phyloP scores from a whole-genome alignment of 176 grass and related monocot genomes.

The Guadua angustifolia region DNA sequence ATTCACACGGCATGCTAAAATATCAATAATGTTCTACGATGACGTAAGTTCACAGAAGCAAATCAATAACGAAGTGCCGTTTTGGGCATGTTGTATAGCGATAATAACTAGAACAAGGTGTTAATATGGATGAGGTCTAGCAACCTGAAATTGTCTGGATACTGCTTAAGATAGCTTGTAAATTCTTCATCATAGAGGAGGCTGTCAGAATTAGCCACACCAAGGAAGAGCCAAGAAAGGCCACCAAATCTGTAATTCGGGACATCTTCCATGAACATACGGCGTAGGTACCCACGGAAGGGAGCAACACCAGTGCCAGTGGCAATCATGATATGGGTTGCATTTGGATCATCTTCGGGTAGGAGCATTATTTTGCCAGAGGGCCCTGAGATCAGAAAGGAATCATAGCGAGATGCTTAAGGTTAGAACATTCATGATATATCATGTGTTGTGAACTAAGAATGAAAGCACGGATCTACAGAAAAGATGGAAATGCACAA shows the following conservation, averaged over 20 bases:
- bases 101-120: not conserved
- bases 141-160: constrained; percentile 89
- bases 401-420: constrained; percentile 19
- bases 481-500: constrained; percentile 1
- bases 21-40: not conserved
- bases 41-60: not conserved
- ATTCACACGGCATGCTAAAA: not conserved
- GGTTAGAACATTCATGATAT: not conserved
- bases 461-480: constrained; percentile 9
- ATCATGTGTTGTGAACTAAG: constrained; percentile 1
- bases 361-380: constrained; percentile 99
- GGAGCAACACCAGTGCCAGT: constrained; percentile 94
- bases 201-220: constrained; percentile 83
- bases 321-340: constrained; percentile 97
- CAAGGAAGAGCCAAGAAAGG: constrained; percentile 93
- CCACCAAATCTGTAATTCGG: constrained; percentile 81
- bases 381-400: constrained; percentile 60
- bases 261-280: constrained; percentile 97
- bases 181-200: constrained; percentile 93
- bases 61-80: not conserved
- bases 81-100: not conserved
- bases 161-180: constrained; percentile 63
- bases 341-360: constrained; percentile 83
- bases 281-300: constrained; percentile 81
- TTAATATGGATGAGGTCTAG: not conserved